Evolutionary conservation across 495 filamentous ascomycete species (phyloP).

Genomic region (Hyaloscypha variabilis): DNA sequence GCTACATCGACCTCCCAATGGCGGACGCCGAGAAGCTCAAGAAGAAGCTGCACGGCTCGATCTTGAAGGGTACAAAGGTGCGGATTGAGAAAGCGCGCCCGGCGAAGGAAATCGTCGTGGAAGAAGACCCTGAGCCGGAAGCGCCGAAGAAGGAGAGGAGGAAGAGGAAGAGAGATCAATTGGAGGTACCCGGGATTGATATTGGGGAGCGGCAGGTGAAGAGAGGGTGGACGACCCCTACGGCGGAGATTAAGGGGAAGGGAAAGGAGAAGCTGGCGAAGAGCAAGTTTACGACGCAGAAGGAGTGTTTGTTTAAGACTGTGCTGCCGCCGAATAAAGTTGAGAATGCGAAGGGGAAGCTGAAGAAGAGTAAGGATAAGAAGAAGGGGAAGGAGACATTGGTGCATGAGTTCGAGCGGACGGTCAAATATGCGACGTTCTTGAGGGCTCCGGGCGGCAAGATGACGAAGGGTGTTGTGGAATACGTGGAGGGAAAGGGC

Average conservation of each 20-base stretch:
- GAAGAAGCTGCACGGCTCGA: constrained; percentile 89
- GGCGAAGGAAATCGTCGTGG: constrained; percentile 36
- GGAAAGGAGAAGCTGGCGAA: constrained; percentile 51
- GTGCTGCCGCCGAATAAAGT: constrained; percentile 65
- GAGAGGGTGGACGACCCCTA: constrained; percentile 76
- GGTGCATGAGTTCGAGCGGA: constrained; percentile 82
- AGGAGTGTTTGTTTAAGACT: constrained; percentile 83
- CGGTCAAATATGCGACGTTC: constrained; percentile 76
- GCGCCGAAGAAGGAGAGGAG: constrained; percentile 46
- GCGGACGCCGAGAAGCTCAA: constrained; percentile 85
- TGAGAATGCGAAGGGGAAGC: constrained; percentile 42
- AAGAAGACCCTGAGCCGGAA: constrained; percentile 40
- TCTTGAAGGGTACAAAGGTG: constrained; percentile 84
- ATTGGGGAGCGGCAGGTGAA: constrained; percentile 79
- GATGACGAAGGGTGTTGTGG: constrained; percentile 39
- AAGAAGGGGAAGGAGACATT: constrained; percentile 59
- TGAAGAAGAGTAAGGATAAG: constrained; percentile 50
- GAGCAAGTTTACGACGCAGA: constrained; percentile 77
- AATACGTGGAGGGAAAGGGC: constrained; percentile 78
- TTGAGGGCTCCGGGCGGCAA: constrained; percentile 52
- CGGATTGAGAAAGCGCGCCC: constrained; percentile 74
- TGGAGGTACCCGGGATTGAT: constrained; percentile 66
- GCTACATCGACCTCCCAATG: constrained; percentile 78
- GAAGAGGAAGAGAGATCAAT: constrained; percentile 62
- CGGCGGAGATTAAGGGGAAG: constrained; percentile 38